Evolutionary conservation across 306 rosid genomes (phyloP).

Genomic region (Malus fusca): DNA sequence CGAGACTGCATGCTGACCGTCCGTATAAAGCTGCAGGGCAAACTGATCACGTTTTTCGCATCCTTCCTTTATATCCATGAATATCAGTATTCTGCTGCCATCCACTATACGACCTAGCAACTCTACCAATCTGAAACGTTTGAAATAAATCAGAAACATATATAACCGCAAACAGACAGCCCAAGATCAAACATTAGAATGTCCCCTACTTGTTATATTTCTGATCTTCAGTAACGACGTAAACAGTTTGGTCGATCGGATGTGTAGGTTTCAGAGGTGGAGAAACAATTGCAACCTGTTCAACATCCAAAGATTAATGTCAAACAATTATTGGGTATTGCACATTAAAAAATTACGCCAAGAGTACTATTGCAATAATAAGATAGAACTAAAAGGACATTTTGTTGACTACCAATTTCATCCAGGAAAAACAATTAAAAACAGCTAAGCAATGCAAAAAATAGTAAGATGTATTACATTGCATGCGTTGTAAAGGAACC

Average conservation of each 20-base stretch:
- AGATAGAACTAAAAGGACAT: neutral
- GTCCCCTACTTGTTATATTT: constrained; percentile 84
- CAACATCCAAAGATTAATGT: constrained; percentile 6
- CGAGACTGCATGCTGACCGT: constrained; percentile 96
- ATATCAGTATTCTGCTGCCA: constrained; percentile 88
- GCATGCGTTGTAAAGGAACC: constrained; percentile 86
- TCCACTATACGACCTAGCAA: constrained; percentile 94
- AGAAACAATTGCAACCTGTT: constrained; percentile 86
- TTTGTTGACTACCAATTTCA: neutral
- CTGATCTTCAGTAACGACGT: constrained; percentile 89
- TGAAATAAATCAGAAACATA: constrained; percentile 16
- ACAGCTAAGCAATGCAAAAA: neutral
- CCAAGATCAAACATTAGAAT: constrained; percentile 1
- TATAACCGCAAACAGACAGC: constrained; percentile 10
- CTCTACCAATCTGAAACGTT: constrained; percentile 64
- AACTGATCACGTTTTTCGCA: constrained; percentile 53
- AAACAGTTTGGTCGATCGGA: constrained; percentile 77
- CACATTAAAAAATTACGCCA: neutral
- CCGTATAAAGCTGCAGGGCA: constrained; percentile 88
- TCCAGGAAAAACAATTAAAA: neutral
- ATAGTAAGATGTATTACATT: constrained; percentile 36
- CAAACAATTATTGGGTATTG: neutral
- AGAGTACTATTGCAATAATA: neutral
- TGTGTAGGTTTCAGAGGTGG: constrained; percentile 81
- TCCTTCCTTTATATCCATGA: constrained; percentile 97